Percentiles rank a stretch among this genome's conserved stretches.
Evolutionary conservation across 306 rosid genomes (phyloP).

Genomic region (Gynostemma pentaphyllum): DNA sequence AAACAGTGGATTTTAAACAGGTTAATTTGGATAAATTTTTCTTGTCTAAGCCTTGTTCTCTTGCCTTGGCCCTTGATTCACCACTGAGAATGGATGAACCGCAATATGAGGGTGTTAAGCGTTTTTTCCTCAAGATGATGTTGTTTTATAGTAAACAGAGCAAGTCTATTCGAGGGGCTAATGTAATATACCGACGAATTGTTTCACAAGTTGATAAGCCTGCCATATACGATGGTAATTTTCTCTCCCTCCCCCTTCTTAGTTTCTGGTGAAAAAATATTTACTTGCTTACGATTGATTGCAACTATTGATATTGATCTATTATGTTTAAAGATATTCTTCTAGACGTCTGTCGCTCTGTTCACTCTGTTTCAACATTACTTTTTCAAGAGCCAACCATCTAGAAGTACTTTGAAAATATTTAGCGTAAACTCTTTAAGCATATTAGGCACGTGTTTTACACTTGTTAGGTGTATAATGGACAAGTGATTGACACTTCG

Average conservation of each 20-base stretch:
- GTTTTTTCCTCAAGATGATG: conserved; percentile 44
- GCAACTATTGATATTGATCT: background rate
- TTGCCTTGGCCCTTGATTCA: conserved; percentile 58
- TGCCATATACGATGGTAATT: conserved; percentile 65
- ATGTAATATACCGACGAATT: conserved; percentile 63
- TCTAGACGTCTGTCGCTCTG: background rate
- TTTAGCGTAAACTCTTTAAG: too few relatives aligned
- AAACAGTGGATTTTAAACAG: conserved; percentile 21
- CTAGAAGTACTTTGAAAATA: too few relatives aligned
- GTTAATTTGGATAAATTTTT: conserved; percentile 59
- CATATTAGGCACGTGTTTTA: too few relatives aligned
- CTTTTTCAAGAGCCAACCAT: too few relatives aligned
- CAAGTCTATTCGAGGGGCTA: conserved; percentile 86
- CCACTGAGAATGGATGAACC: conserved; percentile 74
- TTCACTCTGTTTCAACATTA: background rate
- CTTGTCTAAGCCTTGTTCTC: conserved; percentile 72
- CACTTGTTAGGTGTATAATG: too few relatives aligned
- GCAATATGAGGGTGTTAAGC: conserved; percentile 56
- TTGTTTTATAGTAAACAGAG: conserved; percentile 87
- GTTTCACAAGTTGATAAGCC: conserved; percentile 76
- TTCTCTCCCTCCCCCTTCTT: background rate
- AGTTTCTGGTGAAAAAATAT: background rate
- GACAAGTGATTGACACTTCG: too few relatives aligned
- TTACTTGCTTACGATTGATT: background rate
- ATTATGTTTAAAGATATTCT: background rate